Evolutionary conservation across 2,329 filamentous ascomycete genomes (phyloP), one percentile per base, ranked within the genome.

Genomic region (Clarireedia hainanense): DNA sequence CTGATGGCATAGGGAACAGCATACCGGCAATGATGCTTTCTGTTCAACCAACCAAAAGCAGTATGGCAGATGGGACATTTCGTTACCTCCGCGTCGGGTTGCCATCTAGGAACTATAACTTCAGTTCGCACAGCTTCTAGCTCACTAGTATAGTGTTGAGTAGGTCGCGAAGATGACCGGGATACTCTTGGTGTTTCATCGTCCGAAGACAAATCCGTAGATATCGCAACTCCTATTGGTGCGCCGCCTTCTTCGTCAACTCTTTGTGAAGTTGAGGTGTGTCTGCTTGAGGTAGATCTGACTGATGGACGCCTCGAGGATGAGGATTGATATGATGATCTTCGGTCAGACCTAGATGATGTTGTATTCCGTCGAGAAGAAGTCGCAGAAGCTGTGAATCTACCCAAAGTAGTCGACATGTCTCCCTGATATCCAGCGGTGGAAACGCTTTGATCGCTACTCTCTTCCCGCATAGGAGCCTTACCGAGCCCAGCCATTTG

Each of bases 21-120:
- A 48, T 74, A 86, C 80, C 91, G 83, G 77, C 92, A 97, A 69
- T 97, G 92, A 73, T 97, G 92, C 69, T 95, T 95, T 60, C 92
- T 80, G 67, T 89, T 85, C 74, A 90, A 43, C 64, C 60, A 60
- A 68, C 82, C 88, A 68, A 97, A 97, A 48, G 84, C 81, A 0
- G 80, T 81, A 52, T 77, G 75, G 68, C 92, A 97, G 57, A 96
- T 95, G 2, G 91, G 89, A 69, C 92, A 97, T 59, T 84, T 79
- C 1, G 84, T 83, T 10, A 89, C 90, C 63, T 95, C 90, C 4
- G 80, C 77, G 71, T 97, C 92, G 4, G 91, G 88, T 73, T 96
- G 91, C 92, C 92, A 97, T 56, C 78, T 77, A 1, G 91, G 91
- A 42, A 91, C 72, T 17, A 79, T 72, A 59, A 87, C 42, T 42